A percentile compares a stretch with the other conserved stretches of the same genome.
These are phyloP conservation scores for Aphanocladium album DNA, from an alignment of 2,329 filamentous ascomycete species.

Conservation along the genomic window DNA sequence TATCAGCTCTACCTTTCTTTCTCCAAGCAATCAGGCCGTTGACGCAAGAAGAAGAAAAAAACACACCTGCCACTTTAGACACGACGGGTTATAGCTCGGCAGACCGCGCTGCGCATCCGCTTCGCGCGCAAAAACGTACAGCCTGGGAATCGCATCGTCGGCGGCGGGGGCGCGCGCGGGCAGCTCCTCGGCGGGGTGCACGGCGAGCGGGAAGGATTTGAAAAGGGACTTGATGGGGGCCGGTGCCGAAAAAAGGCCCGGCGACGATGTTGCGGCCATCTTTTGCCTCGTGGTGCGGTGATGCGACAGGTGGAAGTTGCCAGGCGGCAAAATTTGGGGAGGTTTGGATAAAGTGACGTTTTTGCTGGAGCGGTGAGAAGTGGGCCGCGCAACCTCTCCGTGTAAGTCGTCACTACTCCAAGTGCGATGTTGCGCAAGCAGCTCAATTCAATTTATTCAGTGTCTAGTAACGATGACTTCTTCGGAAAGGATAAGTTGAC, in stretches of 20 bases:
- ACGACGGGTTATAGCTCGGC: conserved; percentile 86
- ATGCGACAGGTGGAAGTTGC: too few relatives aligned
- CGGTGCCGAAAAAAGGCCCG: conserved; percentile 54
- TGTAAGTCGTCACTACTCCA: too few relatives aligned
- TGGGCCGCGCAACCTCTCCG: too few relatives aligned
- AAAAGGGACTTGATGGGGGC: conserved; percentile 76
- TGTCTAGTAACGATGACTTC: too few relatives aligned
- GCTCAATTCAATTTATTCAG: too few relatives aligned
- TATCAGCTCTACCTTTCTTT: neutral
- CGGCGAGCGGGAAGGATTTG: conserved; percentile 72
- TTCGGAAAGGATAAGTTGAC: too few relatives aligned
- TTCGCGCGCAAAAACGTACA: conserved; percentile 73
- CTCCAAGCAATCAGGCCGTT: neutral
- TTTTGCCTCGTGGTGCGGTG: neutral
- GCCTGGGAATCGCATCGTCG: conserved; percentile 38
- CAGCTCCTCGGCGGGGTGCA: conserved; percentile 69
- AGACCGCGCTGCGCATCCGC: conserved; percentile 54
- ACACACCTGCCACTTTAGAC: conserved; percentile 91
- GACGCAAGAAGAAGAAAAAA: neutral
- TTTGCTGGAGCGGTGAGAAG: too few relatives aligned
- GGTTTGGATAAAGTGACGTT: too few relatives aligned
- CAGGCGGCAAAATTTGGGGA: too few relatives aligned
- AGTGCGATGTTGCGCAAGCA: too few relatives aligned
- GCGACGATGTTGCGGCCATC: neutral
- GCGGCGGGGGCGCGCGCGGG: conserved; percentile 50